Evolutionary conservation across 2,329 filamentous ascomycete species (phyloP).

Genomic region (Curvularia spicifera): DNA sequence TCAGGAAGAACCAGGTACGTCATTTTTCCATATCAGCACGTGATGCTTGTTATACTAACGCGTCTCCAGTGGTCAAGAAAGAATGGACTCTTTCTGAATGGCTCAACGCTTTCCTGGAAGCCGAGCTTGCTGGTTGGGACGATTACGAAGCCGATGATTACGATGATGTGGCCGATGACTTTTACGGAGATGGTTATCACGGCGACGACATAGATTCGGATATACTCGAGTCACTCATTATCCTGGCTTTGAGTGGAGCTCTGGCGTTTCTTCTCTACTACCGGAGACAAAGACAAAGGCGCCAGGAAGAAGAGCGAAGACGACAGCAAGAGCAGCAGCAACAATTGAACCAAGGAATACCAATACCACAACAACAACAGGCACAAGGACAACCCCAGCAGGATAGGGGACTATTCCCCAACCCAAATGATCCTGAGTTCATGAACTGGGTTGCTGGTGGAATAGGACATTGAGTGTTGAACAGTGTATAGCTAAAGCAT

Average conservation of each 20-base stretch:
- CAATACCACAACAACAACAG: constrained; percentile 39
- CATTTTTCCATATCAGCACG: neutral
- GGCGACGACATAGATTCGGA: constrained; percentile 72
- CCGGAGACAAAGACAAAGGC: constrained; percentile 66
- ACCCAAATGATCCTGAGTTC: constrained; percentile 70
- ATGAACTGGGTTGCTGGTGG: constrained; percentile 72
- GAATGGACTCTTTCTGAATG: constrained; percentile 83
- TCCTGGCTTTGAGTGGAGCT: constrained; percentile 76
- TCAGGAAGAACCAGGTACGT: constrained; percentile 81
- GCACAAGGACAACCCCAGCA: constrained; percentile 39
- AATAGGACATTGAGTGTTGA: constrained; percentile 61
- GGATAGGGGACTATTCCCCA: constrained; percentile 68
- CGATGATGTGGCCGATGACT: constrained; percentile 58
- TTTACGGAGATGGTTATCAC: constrained; percentile 62
- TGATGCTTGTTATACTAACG: constrained; percentile 13
- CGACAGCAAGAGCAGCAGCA: constrained; percentile 40
- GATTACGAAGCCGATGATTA: constrained; percentile 58
- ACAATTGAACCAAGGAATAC: constrained; percentile 34
- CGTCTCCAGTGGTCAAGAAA: constrained; percentile 65
- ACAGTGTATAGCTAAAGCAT: neutral
- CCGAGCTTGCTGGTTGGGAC: constrained; percentile 63
- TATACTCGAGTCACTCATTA: constrained; percentile 81
- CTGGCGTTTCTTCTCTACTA: constrained; percentile 84
- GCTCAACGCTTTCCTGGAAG: constrained; percentile 81
- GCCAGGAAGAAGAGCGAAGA: constrained; percentile 52